Percentiles rank a stretch among this genome's conserved stretches.
Conservation (phyloP, 1,139 yeast species). For the Blastobotrys indianensis region DNA sequence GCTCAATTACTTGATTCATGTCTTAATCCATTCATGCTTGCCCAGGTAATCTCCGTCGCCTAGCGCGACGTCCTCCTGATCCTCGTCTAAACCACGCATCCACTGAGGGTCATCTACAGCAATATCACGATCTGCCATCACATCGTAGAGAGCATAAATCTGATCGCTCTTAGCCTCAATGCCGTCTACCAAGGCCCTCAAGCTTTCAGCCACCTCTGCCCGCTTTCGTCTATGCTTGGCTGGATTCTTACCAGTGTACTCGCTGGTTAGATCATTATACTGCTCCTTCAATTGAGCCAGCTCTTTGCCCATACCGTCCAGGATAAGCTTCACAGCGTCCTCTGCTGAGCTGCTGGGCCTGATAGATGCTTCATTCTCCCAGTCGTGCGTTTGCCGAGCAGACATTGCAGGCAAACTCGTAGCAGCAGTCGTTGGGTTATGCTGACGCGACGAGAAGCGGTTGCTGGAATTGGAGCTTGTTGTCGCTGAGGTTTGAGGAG, state of each 20-base stretch:
- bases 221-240: constrained; percentile 25
- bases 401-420: not conserved
- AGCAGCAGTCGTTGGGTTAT: not conserved
- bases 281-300: constrained; percentile 23
- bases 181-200: constrained; percentile 24
- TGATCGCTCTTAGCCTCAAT: constrained; percentile 32
- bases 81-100: not conserved
- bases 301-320: constrained; percentile 27
- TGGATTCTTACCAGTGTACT: constrained; percentile 28
- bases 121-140: constrained; percentile 24
- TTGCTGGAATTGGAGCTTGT: not conserved
- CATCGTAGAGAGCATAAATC: constrained; percentile 31
- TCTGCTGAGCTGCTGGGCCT: constrained; percentile 31
- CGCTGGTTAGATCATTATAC: constrained; percentile 20
- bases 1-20: not conserved
- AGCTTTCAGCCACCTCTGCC: constrained; percentile 22
- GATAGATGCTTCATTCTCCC: constrained; percentile 26
- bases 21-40: constrained; percentile 10
- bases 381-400: constrained; percentile 2
- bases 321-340: constrained; percentile 25
- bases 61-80: not conserved
- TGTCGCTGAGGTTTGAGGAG: not conserved
- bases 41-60: not conserved
- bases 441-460: not conserved
- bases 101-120: constrained; percentile 6